Base-by-base conservation (phyloP, 805 yeast genomes). In the Ogataea methylovora region DNA sequence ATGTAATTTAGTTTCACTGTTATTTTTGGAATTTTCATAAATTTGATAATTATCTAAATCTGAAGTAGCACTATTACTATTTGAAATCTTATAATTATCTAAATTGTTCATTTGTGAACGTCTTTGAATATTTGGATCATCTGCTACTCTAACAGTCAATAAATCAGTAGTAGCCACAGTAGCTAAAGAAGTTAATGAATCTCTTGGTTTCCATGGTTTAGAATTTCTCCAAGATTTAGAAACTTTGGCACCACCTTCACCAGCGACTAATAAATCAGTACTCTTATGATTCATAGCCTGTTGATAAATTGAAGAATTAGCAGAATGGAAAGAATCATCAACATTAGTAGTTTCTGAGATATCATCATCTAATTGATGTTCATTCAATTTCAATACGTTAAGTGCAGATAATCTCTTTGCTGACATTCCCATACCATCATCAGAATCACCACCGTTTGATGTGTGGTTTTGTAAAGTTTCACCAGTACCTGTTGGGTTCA, bases 121-220 rank as follows among this genome's bases (percentile, higher is more conserved):
- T 40, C 68, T 65, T 25, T 60, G 60, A 19, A 68, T 50, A 25
- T 56, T 55, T 21, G 60, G 61, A 40, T 79, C 83, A 25, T 80
- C 83, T 3, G 83, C 86, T 27, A 86, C 65, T 48, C 86, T 71
- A 25, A 87, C 85, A 4, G 84, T 81, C 50, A 86, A 69, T 30
- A 87, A 69, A 52, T 85, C 90, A 33, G 80, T 84, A 1, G 96
- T 85, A 22, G 88, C 78, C 23, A 88, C 88, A 0, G 95, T 86
- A 19, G 86, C 87, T 37, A 82, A 49, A 0, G 96, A 84, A 25
- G 71, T 72, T 36, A 75, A 65, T 8, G 94, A 80, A 24, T 73
- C 77, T 52, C 90, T 73, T 30, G 73, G 64, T 42, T 65, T 62
- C 65, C 68, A 61, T 27, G 55, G 39, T 24, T 61, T 52, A 5